phyloP scores from a whole-genome alignment of 306 rosid genomes.

The Echinosophora koreensis region DNA sequence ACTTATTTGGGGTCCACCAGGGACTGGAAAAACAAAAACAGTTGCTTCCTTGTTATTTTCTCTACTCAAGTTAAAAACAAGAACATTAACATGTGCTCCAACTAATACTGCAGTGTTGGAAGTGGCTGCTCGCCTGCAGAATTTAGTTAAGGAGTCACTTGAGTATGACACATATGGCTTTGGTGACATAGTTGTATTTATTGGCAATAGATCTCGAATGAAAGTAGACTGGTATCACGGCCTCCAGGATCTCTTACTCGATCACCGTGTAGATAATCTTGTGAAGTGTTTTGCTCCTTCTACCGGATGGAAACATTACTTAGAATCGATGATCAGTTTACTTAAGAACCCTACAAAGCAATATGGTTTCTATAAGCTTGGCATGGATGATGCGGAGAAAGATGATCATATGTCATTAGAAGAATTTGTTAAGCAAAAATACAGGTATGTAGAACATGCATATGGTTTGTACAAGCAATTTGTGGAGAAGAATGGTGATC shows the following conservation, averaged over 20 bases:
- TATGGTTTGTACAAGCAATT: background rate
- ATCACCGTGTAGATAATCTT: slow-evolving; percentile 41
- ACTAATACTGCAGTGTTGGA: slow-evolving; percentile 63
- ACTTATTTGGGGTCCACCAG: slow-evolving; percentile 75
- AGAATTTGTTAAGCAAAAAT: slow-evolving; percentile 33
- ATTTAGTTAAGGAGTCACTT: slow-evolving; percentile 25
- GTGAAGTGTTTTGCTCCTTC: slow-evolving; percentile 40
- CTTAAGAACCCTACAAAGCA: slow-evolving; percentile 45
- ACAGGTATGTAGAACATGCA: background rate
- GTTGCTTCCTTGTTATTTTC: slow-evolving; percentile 48
- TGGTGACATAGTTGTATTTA: slow-evolving; percentile 58
- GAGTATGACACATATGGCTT: slow-evolving; percentile 44
- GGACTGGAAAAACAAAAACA: slow-evolving; percentile 75
- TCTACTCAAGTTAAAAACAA: slow-evolving; percentile 48
- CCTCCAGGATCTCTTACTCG: slow-evolving; percentile 49
- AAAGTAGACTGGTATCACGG: slow-evolving; percentile 35
- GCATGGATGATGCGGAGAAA: background rate
- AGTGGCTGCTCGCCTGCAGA: slow-evolving; percentile 50
- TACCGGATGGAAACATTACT: slow-evolving; percentile 48
- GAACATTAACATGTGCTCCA: slow-evolving; percentile 69
- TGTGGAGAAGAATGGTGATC: background rate
- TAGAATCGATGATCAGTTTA: slow-evolving; percentile 49
- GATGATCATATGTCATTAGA: slow-evolving; percentile 11
- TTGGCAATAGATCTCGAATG: slow-evolving; percentile 57
- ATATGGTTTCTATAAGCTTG: slow-evolving; percentile 44